Percentiles rank a stretch among this genome's conserved stretches.
Evolutionary conservation across 352 stramenopile species (phyloP).

Genomic region (Plasmopara viticola): DNA sequence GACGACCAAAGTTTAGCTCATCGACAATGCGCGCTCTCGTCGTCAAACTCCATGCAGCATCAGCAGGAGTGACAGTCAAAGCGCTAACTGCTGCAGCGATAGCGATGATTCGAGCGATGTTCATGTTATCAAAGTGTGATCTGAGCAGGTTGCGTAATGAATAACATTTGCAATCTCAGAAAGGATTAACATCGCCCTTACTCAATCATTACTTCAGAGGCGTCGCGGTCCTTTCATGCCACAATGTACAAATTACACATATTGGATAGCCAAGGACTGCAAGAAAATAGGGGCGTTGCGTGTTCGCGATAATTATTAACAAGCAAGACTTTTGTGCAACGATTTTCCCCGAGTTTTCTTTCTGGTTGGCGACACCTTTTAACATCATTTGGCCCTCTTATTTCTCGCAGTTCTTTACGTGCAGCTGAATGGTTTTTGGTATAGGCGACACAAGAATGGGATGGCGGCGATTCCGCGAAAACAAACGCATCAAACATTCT

Average conservation of each 20-base stretch:
- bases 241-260: no score
- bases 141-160: no score
- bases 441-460: conserved; percentile 50
- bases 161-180: no score
- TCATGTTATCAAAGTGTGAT: conserved; percentile 10
- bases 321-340: no score
- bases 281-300: no score
- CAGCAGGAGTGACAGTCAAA: conserved; percentile 5
- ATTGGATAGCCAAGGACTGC: no score
- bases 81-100: conserved; percentile 14
- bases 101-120: conserved; percentile 23
- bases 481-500: conserved; percentile 43
- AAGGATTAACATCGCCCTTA: no score
- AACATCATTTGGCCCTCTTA: conserved; percentile 23
- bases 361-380: no score
- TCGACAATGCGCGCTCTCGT: not conserved
- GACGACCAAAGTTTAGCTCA: conserved; percentile 4
- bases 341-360: no score
- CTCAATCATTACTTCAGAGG: no score
- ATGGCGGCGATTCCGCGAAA: conserved; percentile 49
- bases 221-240: no score
- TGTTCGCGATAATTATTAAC: no score
- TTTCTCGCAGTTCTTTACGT: conserved; percentile 50
- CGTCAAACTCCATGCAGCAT: conserved; percentile 4
- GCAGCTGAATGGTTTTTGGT: conserved; percentile 47